Conservation (phyloP, 768 basidiomycete species). For the Serendipita sp. region DNA sequence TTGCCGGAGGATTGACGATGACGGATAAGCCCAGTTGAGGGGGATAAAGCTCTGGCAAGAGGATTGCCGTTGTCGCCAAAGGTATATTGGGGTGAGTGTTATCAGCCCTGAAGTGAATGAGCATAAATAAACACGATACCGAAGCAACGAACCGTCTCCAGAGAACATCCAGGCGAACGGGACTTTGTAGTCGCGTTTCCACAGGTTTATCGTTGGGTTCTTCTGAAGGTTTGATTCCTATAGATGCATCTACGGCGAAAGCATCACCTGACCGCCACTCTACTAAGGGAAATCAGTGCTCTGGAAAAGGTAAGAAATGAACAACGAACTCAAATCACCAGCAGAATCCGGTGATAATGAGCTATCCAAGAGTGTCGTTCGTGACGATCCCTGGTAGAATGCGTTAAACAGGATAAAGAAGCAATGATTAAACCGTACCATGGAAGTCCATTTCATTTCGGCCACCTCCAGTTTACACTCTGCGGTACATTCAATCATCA, state of each 20-base stretch:
- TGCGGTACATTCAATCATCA: conserved; percentile 35
- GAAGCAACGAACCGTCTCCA: conserved; percentile 14
- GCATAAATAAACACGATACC: not conserved
- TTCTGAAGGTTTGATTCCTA: conserved; percentile 27
- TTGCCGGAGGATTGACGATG: conserved; percentile 43
- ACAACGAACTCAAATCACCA: conserved; percentile 15
- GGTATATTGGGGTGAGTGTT: not conserved
- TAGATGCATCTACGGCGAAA: conserved; percentile 37
- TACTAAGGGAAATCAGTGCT: conserved; percentile 14
- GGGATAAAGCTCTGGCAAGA: conserved; percentile 44
- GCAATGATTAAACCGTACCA: conserved; percentile 23
- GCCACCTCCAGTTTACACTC: conserved; percentile 42
- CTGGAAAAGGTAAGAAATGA: conserved; percentile 13
- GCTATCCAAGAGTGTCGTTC: not conserved
- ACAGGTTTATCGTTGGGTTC: conserved; percentile 18
- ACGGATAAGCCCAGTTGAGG: conserved; percentile 51
- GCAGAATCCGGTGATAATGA: conserved; percentile 24
- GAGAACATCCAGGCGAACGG: conserved; percentile 10
- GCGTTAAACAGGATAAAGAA: not conserved
- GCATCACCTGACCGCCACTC: conserved; percentile 29
- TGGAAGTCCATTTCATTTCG: conserved; percentile 27
- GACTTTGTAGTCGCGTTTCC: not conserved
- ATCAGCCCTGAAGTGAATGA: not conserved
- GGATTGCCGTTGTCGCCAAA: conserved; percentile 30
- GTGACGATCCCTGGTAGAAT: not conserved